phyloP scores from a whole-genome alignment of 2,329 filamentous ascomycete species.

The Gaeumannomyces tritici region DNA sequence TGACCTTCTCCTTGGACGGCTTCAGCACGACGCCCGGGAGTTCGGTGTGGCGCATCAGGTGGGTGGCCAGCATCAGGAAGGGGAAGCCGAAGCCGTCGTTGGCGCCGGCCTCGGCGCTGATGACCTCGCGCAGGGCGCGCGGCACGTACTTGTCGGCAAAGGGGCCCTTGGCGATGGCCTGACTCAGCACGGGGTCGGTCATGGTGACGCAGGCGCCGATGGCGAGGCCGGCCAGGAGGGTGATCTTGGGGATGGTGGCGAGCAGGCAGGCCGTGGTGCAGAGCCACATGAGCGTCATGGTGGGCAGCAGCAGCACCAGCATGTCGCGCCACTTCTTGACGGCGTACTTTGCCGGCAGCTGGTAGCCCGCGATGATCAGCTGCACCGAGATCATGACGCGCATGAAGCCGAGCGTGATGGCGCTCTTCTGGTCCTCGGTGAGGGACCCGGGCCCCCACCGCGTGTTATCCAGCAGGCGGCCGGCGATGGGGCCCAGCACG shows the following conservation, averaged over 20 bases:
- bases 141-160: slow-evolving; percentile 89
- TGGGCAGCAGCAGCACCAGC: slow-evolving; percentile 65
- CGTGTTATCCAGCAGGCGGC: slow-evolving; percentile 64
- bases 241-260: slow-evolving; percentile 62
- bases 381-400: slow-evolving; percentile 84
- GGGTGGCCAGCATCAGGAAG: slow-evolving; percentile 76
- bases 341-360: slow-evolving; percentile 77
- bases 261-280: slow-evolving; percentile 70
- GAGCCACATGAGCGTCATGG: slow-evolving; percentile 84
- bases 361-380: slow-evolving; percentile 78
- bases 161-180: slow-evolving; percentile 86
- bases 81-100: slow-evolving; percentile 88
- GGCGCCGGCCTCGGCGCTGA: slow-evolving; percentile 73
- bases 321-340: slow-evolving; percentile 70
- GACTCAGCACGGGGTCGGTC: slow-evolving; percentile 80
- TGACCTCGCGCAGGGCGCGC: slow-evolving; percentile 68
- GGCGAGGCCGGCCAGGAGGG: slow-evolving; percentile 69
- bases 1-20: slow-evolving; percentile 21
- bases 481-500: slow-evolving; percentile 64
- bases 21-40: slow-evolving; percentile 44
- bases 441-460: slow-evolving; percentile 58
- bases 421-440: slow-evolving; percentile 46
- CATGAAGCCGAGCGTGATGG: slow-evolving; percentile 74
- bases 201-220: slow-evolving; percentile 84
- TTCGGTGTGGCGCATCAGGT: slow-evolving; percentile 68